A percentile compares a stretch with the other conserved stretches of the same genome.
Evolutionary conservation across 2,329 filamentous ascomycete species (phyloP).

Genomic region (Pseudogymnoascus sp.): DNA sequence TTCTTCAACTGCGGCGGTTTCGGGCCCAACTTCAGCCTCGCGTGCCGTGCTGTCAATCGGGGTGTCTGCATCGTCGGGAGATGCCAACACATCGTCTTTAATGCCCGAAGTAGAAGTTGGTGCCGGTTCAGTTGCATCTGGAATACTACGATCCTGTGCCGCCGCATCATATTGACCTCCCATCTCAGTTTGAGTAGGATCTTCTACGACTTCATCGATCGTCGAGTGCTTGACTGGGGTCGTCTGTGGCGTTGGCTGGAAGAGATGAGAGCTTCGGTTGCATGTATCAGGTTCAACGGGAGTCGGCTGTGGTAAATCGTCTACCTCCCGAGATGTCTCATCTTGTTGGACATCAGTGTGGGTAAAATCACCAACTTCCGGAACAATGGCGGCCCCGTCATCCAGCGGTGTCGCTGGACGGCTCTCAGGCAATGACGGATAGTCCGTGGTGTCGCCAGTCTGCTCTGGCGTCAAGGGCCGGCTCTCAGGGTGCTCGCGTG

Average conservation of each 20-base stretch:
- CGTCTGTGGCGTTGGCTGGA: constrained; percentile 32
- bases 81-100: not conserved
- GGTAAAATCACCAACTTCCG: not conserved
- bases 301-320: constrained; percentile 30
- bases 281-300: constrained; percentile 36
- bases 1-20: not conserved
- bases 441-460: too few relatives aligned
- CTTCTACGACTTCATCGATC: not conserved
- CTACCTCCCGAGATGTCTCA: not conserved
- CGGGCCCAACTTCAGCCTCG: not conserved
- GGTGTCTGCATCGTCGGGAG: not conserved
- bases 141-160: not conserved
- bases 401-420: not conserved
- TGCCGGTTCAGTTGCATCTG: too few relatives aligned
- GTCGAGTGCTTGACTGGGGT: not conserved
- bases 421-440: not conserved
- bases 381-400: not conserved
- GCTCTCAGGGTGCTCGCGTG: not conserved
- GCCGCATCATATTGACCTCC: not conserved
- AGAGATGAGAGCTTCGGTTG: constrained; percentile 37
- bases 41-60: not conserved
- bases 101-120: not conserved
- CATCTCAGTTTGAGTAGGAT: constrained; percentile 13
- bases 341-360: not conserved
- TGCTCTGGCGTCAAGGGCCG: not conserved